Base-by-base conservation (phyloP, 495 filamentous ascomycete species). In the Penicillium antarcticum region DNA sequence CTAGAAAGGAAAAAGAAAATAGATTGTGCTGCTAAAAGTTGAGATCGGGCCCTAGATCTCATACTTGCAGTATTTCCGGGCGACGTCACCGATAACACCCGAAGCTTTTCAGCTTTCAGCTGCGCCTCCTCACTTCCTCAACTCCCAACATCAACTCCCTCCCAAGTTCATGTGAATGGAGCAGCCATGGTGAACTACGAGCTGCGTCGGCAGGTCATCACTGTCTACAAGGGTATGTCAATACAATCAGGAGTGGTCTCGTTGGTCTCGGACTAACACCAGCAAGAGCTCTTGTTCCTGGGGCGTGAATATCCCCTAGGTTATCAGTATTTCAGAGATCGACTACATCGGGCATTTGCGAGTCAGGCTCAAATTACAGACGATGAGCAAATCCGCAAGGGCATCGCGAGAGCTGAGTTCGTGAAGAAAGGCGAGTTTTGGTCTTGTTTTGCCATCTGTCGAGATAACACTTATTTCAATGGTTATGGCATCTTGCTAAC, bases 221-320 rank as follows among this genome's bases (percentile, higher is more conserved):
- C 79, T 16, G 82, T 97, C 44, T 98, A 98, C 76, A 97, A 96
- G 84, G 88, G 92, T 89, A 67, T 12, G 11, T 29, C 9, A 33
- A 19, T 29, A 5, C 13, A 14, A 18, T 3, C 17, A 33, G 24
- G 21, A 17, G 17, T 8, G 21, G 26, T 29, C 26, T 18, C 4
- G n/a, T 41, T 3, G 13, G 13, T 23, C 32, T 9, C 11, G 40
- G 21, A 7, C 33, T 42, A 26, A 56, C 32, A 18, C 14, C 26
- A 17, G 31, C 9, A 19, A 94, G 91, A 95, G 55, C 82, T 97
- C 17, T 79, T 98, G 4, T 81, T 87, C 65, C 72, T 97, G 29
- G 94, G 94, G 40, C 80, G 84, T 21, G 85, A 91, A 33, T 97
- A 97, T 65, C 94, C 95, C 8, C 75, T 87, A 24, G 95, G 95